Evolutionary conservation across 2,329 filamentous ascomycete species (phyloP).

Genomic region (Onygenales sp.): DNA sequence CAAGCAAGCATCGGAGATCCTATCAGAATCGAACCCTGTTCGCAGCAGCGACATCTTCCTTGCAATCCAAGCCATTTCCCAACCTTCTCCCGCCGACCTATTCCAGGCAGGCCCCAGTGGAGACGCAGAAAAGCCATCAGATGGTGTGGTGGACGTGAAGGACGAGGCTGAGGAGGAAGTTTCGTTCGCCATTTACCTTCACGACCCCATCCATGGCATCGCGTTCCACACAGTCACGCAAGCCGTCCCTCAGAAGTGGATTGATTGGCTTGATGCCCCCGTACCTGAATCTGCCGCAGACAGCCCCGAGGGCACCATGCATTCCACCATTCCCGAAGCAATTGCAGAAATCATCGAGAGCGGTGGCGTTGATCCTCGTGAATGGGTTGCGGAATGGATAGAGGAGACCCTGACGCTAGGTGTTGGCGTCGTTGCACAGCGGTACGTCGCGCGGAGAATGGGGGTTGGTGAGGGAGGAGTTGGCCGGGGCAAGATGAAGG

Average conservation of each 20-base stretch:
- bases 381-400: constrained; percentile 97
- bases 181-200: constrained; percentile 67
- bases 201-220: constrained; percentile 85
- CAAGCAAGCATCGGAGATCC: constrained; percentile 64
- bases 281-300: constrained; percentile 26
- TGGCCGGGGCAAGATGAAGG: constrained; percentile 44
- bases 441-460: constrained; percentile 92
- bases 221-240: constrained; percentile 78
- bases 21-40: constrained; percentile 80
- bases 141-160: constrained; percentile 27
- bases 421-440: constrained; percentile 80
- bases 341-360: constrained; percentile 73
- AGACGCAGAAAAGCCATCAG: constrained; percentile 14
- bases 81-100: constrained; percentile 54
- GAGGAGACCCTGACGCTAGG: constrained; percentile 73
- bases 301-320: constrained; percentile 29
- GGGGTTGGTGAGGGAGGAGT: constrained; percentile 77
- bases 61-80: constrained; percentile 76
- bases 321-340: constrained; percentile 53
- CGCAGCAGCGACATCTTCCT: constrained; percentile 92
- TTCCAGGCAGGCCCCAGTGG: constrained; percentile 51
- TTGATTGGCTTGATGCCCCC: constrained; percentile 79
- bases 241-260: constrained; percentile 73
- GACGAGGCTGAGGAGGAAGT: constrained; percentile 48
- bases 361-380: constrained; percentile 76